Base-by-base conservation (phyloP, 208 protist species). In the Acanthamoeba rhysodes region DNA sequence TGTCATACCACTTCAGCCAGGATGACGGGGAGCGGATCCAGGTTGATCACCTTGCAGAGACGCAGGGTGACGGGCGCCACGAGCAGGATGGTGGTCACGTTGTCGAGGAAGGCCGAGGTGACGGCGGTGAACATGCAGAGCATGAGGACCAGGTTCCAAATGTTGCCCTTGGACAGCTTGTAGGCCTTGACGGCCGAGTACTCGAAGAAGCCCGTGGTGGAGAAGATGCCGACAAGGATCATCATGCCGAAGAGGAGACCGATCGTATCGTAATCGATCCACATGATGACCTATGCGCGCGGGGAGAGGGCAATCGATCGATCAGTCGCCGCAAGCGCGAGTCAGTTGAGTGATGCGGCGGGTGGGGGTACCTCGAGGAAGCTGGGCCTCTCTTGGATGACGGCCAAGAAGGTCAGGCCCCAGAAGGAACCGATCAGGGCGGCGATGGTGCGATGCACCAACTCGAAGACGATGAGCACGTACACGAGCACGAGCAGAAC, bases 71-170 rank as follows among this genome's bases (percentile, higher is more conserved):
- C 97, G 14, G 98, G 98, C 10, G 90, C 53, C 5, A 98, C 82
- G 8, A 98, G 96, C 64, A 98, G 94, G n/a, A 98, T 97, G 41
- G 94, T 96, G 12, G 97, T 98, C 50, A 98, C 97, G 95, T 98
- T 98, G 96, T 98, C 97, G 14, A 98, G 74, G 34, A 98, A 97
- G 27, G 95, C 92, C 20, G 96, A 98, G 14, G 96, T 48, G 20
- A 98, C 41, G 29, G 74, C 96, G 22, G 96, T 96, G 16, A 97
- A 90, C 24, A 59, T 10, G 32, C 64, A 22, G 3, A 93, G 20
- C 50, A 93, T 93, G 34, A 95, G 37, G 66, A 95, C 78, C 41
- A 96, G 80, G 9, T 29, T 4, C 97, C 96, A 97, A 74, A 97
- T 84, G 50, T 96, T 96, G 29, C 97, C 97, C 45, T 74, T 74